phyloP scores from a whole-genome alignment of 2,329 filamentous ascomycete species.

The Alternaria sp. region DNA sequence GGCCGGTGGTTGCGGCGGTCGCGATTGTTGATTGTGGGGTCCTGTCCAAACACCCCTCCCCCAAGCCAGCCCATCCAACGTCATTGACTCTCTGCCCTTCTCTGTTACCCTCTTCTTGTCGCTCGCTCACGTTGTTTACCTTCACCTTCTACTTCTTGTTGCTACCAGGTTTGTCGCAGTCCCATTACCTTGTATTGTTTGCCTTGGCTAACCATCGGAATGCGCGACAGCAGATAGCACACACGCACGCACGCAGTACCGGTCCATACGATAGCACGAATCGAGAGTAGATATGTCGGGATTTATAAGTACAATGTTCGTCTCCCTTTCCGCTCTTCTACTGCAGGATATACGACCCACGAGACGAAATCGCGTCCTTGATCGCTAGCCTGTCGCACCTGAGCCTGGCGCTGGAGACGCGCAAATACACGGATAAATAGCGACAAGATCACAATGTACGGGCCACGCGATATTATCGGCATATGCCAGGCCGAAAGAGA shows the following conservation, averaged over 20 bases:
- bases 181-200: conserved; percentile 25
- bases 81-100: conserved; percentile 7
- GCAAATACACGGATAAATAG: background rate
- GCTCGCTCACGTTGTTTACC: background rate
- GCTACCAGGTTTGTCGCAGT: background rate
- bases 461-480: background rate
- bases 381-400: background rate
- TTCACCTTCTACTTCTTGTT: background rate
- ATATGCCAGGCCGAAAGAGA: background rate
- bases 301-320: conserved; percentile 83
- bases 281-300: conserved; percentile 56
- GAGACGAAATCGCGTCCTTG: background rate
- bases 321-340: conserved; percentile 38
- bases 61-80: conserved; percentile 11
- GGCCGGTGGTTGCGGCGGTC: conserved; percentile 10
- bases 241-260: conserved; percentile 8
- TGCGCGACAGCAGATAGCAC: conserved; percentile 32
- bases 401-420: background rate
- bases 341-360: background rate
- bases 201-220: conserved; percentile 44
- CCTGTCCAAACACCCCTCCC: conserved; percentile 21
- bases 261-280: conserved; percentile 22
- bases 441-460: background rate
- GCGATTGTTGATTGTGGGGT: conserved; percentile 32
- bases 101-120: conserved; percentile 1